phyloP scores from a whole-genome alignment of 2,329 filamentous ascomycete species.

The Teratosphaeria zuluensis region DNA sequence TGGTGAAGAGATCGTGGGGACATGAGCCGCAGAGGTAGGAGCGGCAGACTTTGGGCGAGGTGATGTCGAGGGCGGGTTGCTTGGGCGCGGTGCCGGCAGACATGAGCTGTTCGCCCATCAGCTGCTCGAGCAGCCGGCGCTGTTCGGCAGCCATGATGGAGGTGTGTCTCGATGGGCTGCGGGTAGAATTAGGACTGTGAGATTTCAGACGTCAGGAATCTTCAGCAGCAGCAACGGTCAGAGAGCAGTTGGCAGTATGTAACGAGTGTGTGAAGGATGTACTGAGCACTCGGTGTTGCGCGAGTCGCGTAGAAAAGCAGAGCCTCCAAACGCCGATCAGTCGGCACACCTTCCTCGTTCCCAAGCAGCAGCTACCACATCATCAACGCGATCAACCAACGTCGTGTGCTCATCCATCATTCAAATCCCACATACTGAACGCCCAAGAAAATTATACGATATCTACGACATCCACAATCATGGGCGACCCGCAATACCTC shows the following conservation, averaged over 20 bases:
- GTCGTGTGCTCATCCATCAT: not conserved
- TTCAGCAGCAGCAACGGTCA: not conserved
- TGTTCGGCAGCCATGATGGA: conserved; percentile 84
- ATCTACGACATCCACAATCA: conserved; percentile 20
- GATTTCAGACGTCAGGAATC: not conserved
- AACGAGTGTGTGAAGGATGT: not conserved
- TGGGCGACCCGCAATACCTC: conserved; percentile 75
- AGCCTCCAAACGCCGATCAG: not conserved
- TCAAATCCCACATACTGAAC: no score
- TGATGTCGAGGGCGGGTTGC: conserved; percentile 74
- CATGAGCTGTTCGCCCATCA: conserved; percentile 68
- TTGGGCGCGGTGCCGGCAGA: conserved; percentile 56
- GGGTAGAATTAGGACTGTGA: not conserved
- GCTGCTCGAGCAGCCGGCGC: conserved; percentile 95
- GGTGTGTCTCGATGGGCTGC: not conserved
- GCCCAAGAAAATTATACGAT: not conserved
- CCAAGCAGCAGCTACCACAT: not conserved
- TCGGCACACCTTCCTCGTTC: not conserved
- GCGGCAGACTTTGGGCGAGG: conserved; percentile 86
- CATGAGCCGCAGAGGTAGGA: conserved; percentile 91
- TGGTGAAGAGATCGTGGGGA: conserved; percentile 97
- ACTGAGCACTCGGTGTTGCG: not conserved
- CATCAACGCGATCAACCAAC: not conserved
- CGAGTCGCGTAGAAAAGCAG: not conserved
- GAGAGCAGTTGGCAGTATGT: no score